Conservation (phyloP, 176 grass and related monocot species). For the Bolboschoenus planiculmis region DNA sequence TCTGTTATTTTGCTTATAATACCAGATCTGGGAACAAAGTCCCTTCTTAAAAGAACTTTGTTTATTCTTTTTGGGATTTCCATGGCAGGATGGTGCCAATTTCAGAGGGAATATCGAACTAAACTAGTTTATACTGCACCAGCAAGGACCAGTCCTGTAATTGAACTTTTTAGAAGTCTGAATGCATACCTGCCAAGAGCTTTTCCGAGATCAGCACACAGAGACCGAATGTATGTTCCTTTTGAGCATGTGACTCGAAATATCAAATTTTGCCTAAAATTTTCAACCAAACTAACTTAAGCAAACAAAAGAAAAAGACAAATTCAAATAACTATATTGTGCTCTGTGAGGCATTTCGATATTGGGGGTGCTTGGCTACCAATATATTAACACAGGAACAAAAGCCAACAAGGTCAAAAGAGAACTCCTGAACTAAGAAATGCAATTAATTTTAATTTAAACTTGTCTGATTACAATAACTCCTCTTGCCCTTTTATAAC, state of each 20-base stretch:
- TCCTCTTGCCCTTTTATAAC: not conserved
- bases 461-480: not conserved
- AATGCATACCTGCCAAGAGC: conserved; percentile 61
- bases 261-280: conserved; percentile 85
- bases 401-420: not conserved
- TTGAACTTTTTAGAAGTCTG: not conserved
- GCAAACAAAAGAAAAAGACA: not conserved
- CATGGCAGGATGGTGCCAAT: not conserved
- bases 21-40: not conserved
- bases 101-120: not conserved
- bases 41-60: not conserved
- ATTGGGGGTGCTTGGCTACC: not conserved
- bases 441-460: too few relatives aligned
- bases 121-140: not conserved
- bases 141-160: not conserved
- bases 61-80: conserved; percentile 13
- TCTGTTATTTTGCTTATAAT: not conserved
- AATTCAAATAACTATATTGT: too few relatives aligned
- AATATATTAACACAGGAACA: not conserved
- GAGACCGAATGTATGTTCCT: conserved; percentile 93
- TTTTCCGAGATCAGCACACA: conserved; percentile 96
- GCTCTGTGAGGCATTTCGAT: not conserved
- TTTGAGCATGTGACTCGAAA: conserved; percentile 94
- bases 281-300: not conserved
- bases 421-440: not conserved